Percentiles rank a stretch among this genome's conserved stretches.
These are phyloP conservation scores for Arthrobotrys pseudoclavata DNA, from an alignment of 2,329 filamentous ascomycete genomes.

Conservation along the genomic window DNA sequence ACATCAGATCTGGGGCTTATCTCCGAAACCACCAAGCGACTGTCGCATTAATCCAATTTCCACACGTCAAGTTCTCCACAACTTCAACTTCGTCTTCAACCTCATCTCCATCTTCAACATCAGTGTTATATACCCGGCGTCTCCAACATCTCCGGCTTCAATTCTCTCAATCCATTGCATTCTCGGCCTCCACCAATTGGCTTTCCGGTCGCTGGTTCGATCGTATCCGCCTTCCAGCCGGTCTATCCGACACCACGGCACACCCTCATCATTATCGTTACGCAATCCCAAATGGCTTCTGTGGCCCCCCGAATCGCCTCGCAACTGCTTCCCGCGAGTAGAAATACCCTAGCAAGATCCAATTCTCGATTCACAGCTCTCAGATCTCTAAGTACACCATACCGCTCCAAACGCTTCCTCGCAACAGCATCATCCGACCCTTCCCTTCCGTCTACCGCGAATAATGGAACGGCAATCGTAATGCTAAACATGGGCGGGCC, in stretches of 20 bases:
- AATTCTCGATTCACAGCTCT: conserved; percentile 21
- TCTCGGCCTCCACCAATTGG: neutral
- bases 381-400: conserved; percentile 16
- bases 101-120: neutral
- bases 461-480: conserved; percentile 84
- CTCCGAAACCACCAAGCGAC: conserved; percentile 11
- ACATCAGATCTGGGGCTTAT: conserved; percentile 53
- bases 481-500: conserved; percentile 99
- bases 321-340: conserved; percentile 29
- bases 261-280: neutral
- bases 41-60: conserved; percentile 11
- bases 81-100: conserved; percentile 7
- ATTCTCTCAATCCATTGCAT: neutral
- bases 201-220: conserved; percentile 25
- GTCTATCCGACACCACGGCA: conserved; percentile 1
- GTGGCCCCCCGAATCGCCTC: conserved; percentile 31
- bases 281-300: conserved; percentile 19
- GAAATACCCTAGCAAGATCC: conserved; percentile 27
- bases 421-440: conserved; percentile 18
- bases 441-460: conserved; percentile 7
- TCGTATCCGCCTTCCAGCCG: neutral
- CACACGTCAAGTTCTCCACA: conserved; percentile 13
- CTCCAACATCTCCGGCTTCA: conserved; percentile 1
- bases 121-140: neutral
- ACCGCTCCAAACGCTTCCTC: conserved; percentile 3